A percentile compares a stretch with the other conserved stretches of the same genome.
Evolutionary conservation across 2,329 filamentous ascomycete genomes (phyloP).

Genomic region (Magnaporthiopsis incrustans): DNA sequence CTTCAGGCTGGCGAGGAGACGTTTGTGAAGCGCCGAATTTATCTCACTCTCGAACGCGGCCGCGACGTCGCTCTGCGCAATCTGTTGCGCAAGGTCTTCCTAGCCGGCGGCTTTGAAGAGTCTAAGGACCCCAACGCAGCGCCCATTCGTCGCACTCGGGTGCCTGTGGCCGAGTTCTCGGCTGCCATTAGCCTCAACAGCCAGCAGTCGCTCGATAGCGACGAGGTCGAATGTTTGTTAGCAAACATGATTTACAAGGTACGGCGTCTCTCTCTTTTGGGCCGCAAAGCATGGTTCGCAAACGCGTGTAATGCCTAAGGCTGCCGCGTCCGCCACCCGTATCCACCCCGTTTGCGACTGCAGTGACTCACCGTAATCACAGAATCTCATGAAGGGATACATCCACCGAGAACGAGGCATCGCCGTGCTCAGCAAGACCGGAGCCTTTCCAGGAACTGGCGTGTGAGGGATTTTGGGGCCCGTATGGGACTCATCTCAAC

Average conservation of each 20-base stretch:
- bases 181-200: conserved; percentile 73
- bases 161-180: conserved; percentile 76
- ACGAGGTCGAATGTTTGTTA: conserved; percentile 91
- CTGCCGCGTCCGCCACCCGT: background rate
- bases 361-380: conserved; percentile 8
- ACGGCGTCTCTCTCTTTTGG: conserved; percentile 7
- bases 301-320: background rate
- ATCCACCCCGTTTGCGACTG: conserved; percentile 12
- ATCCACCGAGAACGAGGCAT: conserved; percentile 85
- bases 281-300: background rate
- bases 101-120: conserved; percentile 75
- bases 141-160: conserved; percentile 62
- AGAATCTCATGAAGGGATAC: conserved; percentile 97
- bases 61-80: conserved; percentile 90
- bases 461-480: conserved; percentile 27
- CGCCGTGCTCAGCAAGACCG: conserved; percentile 86
- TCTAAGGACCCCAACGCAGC: conserved; percentile 58
- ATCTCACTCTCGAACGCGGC: conserved; percentile 85
- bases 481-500: background rate
- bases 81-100: conserved; percentile 81
- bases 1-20: conserved; percentile 78
- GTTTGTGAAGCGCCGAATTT: conserved; percentile 88
- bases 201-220: conserved; percentile 62
- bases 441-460: conserved; percentile 88
- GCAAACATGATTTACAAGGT: conserved; percentile 99